Evolutionary conservation across 1,139 yeast species (phyloP).

Genomic region (Groenewaldozyma sp.): DNA sequence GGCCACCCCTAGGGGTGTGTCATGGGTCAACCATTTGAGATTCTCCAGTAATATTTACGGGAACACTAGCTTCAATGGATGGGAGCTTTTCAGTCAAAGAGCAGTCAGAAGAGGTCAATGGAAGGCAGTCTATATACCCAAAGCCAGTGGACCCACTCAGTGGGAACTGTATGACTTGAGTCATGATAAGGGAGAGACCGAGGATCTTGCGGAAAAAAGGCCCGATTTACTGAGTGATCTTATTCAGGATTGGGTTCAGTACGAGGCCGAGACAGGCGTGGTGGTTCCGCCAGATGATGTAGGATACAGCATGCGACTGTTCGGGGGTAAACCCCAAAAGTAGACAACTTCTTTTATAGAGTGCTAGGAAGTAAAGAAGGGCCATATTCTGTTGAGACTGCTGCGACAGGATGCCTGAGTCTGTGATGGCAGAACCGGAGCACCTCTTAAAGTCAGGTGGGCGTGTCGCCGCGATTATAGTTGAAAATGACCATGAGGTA

Average conservation of each 20-base stretch:
- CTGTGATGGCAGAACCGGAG: too few species aligned
- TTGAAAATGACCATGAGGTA: too few species aligned
- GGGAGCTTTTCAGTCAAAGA: constrained; percentile 51
- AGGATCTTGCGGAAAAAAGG: constrained; percentile 32
- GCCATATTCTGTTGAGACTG: too few species aligned
- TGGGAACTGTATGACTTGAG: constrained; percentile 44
- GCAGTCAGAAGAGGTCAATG: constrained; percentile 44
- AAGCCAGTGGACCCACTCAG: constrained; percentile 40
- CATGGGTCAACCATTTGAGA: constrained; percentile 28
- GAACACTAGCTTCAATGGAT: constrained; percentile 44
- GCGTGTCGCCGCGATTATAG: too few species aligned
- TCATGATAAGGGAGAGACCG: constrained; percentile 41
- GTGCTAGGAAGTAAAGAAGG: too few species aligned
- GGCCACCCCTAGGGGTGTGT: constrained; percentile 35
- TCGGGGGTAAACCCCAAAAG: constrained; percentile 1
- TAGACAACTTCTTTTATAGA: too few species aligned
- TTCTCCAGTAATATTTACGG: constrained; percentile 24
- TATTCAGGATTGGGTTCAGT: constrained; percentile 42
- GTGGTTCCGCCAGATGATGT: constrained; percentile 21
- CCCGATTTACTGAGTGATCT: constrained; percentile 34
- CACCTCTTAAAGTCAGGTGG: too few species aligned
- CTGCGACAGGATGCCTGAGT: too few species aligned
- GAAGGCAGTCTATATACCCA: constrained; percentile 42
- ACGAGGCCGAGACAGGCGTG: constrained; percentile 48
- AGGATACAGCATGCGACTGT: background rate